Evolutionary conservation across 2,329 filamentous ascomycete species (phyloP), one percentile per base, ranked within the genome.

Genomic region (Xylariaceae sp.): DNA sequence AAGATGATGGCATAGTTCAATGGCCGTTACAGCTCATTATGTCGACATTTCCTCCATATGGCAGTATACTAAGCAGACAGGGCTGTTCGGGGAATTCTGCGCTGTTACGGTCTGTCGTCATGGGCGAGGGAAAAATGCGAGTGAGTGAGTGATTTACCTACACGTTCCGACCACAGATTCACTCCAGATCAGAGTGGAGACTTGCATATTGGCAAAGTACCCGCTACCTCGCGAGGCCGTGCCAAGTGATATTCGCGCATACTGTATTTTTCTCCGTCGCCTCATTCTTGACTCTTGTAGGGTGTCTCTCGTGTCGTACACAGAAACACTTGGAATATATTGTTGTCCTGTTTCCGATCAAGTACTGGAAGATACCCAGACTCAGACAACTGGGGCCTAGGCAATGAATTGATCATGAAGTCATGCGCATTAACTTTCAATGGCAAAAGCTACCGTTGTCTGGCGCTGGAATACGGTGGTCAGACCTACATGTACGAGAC

Each of bases 121-220:
- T 57, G 55, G 11, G 30, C 47, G 44, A 50, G 49, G 48, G 48
- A 40, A 51, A 49, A 53, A 55, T 48, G 27, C 19, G 18, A 43
- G 47, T 53, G 53, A 45, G 48, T 57, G 55, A 57, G 55, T 57
- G 55, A 57, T 57, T 57, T 57, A 57, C 55, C 51, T 48, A 47
- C 53, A 55, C 42, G 50, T 54, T 52, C 55, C 48, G 30, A 39
- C 27, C 49, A 36, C 32, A 54, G 49, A 47, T 51, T 27, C 18
- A 11, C 43, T 19, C 44, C 39, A 22, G 42, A 47, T 43, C 39
- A 47, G 42, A 49, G 50, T 51, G 53, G 51, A 44, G 42, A 32
- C 7, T 7, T 38, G 35, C 36, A 45, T 27, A 17, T 54, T 39
- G 30, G 44, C 31, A 19, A 39, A 32, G 54, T 56, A 54, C 17